Evolutionary conservation across 2,329 filamentous ascomycete species (phyloP).

Genomic region (Aspergillus amoenus): DNA sequence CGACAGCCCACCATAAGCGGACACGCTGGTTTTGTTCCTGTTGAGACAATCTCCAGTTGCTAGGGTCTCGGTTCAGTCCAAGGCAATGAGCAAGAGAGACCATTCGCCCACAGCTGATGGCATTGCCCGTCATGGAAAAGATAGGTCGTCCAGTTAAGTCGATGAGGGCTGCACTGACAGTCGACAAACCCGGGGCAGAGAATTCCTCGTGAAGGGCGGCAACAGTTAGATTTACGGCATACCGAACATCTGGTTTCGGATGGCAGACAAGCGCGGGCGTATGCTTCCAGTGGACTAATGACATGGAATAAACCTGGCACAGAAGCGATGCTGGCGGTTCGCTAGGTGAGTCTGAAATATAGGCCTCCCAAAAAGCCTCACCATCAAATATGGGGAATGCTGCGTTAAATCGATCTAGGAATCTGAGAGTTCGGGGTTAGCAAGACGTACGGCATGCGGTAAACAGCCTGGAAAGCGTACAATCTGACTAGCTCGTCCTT

Average conservation of each 20-base stretch:
- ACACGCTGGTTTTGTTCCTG: constrained; percentile 54
- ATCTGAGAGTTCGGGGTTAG: constrained; percentile 37
- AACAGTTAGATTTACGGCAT: constrained; percentile 62
- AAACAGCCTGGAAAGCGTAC: constrained; percentile 36
- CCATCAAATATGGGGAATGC: constrained; percentile 64
- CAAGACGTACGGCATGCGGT: not conserved
- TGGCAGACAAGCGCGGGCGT: constrained; percentile 46
- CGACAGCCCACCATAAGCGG: constrained; percentile 57
- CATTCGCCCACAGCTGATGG: constrained; percentile 54
- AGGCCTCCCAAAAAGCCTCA: constrained; percentile 52
- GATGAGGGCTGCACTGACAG: constrained; percentile 57
- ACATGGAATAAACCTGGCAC: constrained; percentile 59
- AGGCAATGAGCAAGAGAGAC: constrained; percentile 57
- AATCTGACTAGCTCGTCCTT: constrained; percentile 52
- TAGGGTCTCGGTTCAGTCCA: constrained; percentile 56
- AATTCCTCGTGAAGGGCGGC: constrained; percentile 62
- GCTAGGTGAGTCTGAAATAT: constrained; percentile 45
- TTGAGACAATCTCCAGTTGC: constrained; percentile 52
- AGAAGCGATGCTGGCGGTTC: constrained; percentile 57
- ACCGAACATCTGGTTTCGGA: constrained; percentile 57
- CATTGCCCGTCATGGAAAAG: constrained; percentile 60
- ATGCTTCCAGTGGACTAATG: constrained; percentile 58
- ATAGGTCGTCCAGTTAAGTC: constrained; percentile 62
- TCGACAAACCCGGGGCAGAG: constrained; percentile 58
- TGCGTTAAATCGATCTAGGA: constrained; percentile 57